A percentile compares a stretch with the other conserved stretches of the same genome.
phyloP scores from a whole-genome alignment of 2,329 filamentous ascomycete species.

The Hypoxylon rubiginosum region DNA sequence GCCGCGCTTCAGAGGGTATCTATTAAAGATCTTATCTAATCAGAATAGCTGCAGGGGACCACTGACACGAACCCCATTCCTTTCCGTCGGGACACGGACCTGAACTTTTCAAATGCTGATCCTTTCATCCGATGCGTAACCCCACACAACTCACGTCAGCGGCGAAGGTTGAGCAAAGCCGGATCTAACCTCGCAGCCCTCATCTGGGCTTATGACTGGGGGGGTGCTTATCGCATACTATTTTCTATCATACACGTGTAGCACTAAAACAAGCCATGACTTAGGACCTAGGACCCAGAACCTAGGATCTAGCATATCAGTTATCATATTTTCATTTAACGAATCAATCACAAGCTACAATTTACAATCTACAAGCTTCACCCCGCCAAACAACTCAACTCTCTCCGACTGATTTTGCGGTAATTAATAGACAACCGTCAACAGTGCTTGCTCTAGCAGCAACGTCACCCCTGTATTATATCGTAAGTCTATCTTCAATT shows the following conservation, averaged over 20 bases:
- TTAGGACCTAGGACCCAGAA: background rate
- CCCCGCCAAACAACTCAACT: constrained; percentile 34
- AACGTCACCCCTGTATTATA: background rate
- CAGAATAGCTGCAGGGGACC: constrained; percentile 15
- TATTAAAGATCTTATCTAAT: constrained; percentile 16
- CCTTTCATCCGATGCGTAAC: constrained; percentile 38
- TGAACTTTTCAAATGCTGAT: constrained; percentile 19
- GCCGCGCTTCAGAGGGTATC: constrained; percentile 2
- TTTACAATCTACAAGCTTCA: constrained; percentile 25
- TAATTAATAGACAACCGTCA: constrained; percentile 28
- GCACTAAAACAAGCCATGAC: background rate
- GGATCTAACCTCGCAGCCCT: background rate
- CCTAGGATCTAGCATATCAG: background rate
- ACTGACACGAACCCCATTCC: constrained; percentile 18
- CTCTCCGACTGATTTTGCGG: constrained; percentile 34
- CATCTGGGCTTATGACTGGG: background rate
- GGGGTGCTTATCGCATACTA: constrained; percentile 32
- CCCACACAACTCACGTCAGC: constrained; percentile 39
- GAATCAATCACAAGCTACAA: constrained; percentile 14
- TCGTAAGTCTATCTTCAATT: constrained; percentile 29
- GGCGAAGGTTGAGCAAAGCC: constrained; percentile 14
- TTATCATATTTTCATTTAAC: background rate
- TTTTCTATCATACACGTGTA: background rate
- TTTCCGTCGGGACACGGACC: constrained; percentile 11
- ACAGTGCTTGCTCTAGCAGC: constrained; percentile 13